Conservation (phyloP, 2,329 filamentous ascomycete genomes). For the Gremmenia infestans region DNA sequence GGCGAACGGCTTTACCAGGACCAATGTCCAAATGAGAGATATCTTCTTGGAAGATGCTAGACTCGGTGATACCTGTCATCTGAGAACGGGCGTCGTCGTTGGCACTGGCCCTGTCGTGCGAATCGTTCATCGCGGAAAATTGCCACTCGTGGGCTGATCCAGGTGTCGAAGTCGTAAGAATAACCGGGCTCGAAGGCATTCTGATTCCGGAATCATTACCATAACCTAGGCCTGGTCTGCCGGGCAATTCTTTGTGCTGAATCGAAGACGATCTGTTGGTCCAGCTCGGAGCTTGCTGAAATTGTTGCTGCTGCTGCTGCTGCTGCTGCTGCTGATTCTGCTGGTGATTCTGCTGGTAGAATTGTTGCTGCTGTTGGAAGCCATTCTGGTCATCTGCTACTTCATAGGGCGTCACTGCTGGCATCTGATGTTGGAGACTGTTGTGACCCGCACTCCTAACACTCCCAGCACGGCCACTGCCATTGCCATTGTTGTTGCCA, state of each 20-base stretch:
- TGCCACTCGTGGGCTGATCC: no score
- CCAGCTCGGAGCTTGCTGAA: slow-evolving; percentile 8
- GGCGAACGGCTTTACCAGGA: slow-evolving; percentile 40
- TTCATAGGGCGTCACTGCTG: not conserved
- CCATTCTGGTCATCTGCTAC: slow-evolving; percentile 1
- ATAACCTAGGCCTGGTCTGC: no score
- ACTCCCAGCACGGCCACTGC: not conserved
- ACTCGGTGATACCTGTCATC: slow-evolving; percentile 29
- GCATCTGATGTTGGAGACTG: not conserved
- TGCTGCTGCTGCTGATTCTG: slow-evolving; percentile 4
- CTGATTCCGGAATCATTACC: not conserved
- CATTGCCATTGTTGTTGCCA: not conserved
- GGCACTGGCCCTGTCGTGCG: slow-evolving; percentile 2
- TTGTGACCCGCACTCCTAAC: no score
- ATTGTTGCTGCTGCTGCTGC: slow-evolving; percentile 8
- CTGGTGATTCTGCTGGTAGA: not conserved
- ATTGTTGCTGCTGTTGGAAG: slow-evolving; percentile 4
- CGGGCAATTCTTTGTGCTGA: not conserved
- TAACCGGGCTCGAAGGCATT: no score
- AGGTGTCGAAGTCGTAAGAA: no score
- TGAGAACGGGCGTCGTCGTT: slow-evolving; percentile 28
- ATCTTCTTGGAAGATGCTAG: slow-evolving; percentile 34
- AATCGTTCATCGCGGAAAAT: not conserved
- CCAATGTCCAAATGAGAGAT: slow-evolving; percentile 38
- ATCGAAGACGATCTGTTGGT: slow-evolving; percentile 9